These are phyloP conservation scores for Avena sativa DNA, from an alignment of 176 grass and related monocot species.

Conservation along the genomic window DNA sequence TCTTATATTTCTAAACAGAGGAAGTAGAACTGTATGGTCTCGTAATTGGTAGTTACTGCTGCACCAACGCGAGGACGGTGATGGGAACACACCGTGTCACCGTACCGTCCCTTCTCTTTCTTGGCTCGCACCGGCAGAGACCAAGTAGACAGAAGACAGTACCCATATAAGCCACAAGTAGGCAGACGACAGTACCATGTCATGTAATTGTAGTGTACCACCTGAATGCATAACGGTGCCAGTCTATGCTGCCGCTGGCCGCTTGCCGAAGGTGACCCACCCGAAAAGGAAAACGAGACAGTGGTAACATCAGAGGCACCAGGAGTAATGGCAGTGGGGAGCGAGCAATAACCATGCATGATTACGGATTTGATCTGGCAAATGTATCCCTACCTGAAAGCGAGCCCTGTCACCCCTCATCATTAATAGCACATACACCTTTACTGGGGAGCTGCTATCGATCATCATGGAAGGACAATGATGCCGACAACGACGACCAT, in stretches of 20 bases:
- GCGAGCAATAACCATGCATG: constrained; percentile 20
- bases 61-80: no score
- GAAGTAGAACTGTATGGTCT: no score
- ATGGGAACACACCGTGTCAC: no score
- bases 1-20: no score
- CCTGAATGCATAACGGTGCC: background rate
- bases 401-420: constrained; percentile 16
- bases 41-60: no score
- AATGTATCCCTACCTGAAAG: constrained; percentile 38
- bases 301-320: constrained; percentile 9
- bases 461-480: constrained; percentile 47
- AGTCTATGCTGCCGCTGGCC: background rate
- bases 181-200: no score
- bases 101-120: no score
- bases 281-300: background rate
- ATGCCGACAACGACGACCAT: background rate
- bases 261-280: background rate
- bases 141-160: no score
- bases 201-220: no score
- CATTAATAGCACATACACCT: constrained; percentile 53
- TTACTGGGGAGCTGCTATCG: constrained; percentile 37
- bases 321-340: constrained; percentile 4
- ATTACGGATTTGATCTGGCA: constrained; percentile 42
- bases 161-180: no score
- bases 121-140: no score